These are phyloP conservation scores for Berkeleyomyces basicola DNA, from an alignment of 2,329 filamentous ascomycete species.

Conservation along the genomic window DNA sequence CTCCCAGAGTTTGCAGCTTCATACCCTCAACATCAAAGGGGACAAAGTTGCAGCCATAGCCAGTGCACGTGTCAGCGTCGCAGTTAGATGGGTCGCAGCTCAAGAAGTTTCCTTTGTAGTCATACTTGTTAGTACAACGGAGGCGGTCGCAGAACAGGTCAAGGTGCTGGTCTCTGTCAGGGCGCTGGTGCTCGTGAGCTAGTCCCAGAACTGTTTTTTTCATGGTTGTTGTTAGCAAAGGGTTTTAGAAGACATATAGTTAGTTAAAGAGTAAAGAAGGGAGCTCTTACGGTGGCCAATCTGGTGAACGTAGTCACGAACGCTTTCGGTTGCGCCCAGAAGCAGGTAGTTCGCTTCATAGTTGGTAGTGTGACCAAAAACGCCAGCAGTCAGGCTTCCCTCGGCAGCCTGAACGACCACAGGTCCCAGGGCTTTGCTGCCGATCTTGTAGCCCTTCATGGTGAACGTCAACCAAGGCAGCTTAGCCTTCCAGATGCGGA, in stretches of 20 bases:
- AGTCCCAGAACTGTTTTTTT: constrained; percentile 10
- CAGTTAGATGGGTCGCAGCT: neutral
- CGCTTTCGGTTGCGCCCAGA: neutral
- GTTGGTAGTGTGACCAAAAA: neutral
- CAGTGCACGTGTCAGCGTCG: constrained; percentile 4
- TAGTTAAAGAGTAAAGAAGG: no score
- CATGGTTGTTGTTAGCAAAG: neutral
- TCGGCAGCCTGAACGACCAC: neutral
- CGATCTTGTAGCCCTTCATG: neutral
- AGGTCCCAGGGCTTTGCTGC: neutral
- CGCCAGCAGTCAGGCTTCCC: constrained; percentile 4
- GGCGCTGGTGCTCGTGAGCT: constrained; percentile 8
- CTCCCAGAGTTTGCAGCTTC: neutral
- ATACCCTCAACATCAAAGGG: neutral
- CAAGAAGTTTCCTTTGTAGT: neutral
- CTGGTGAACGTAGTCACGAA: constrained; percentile 9
- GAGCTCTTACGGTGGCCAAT: constrained; percentile 12
- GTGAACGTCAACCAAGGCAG: constrained; percentile 11
- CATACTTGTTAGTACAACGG: neutral
- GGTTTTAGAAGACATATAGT: no score
- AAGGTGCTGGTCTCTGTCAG: constrained; percentile 2
- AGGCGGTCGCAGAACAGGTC: constrained; percentile 7
- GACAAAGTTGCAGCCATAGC: constrained; percentile 12
- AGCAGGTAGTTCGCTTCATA: constrained; percentile 5
- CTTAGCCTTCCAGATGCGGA: constrained; percentile 7